Conservation (phyloP, 371 early-diverging fungal genomes). For the Mortierella sp. region DNA sequence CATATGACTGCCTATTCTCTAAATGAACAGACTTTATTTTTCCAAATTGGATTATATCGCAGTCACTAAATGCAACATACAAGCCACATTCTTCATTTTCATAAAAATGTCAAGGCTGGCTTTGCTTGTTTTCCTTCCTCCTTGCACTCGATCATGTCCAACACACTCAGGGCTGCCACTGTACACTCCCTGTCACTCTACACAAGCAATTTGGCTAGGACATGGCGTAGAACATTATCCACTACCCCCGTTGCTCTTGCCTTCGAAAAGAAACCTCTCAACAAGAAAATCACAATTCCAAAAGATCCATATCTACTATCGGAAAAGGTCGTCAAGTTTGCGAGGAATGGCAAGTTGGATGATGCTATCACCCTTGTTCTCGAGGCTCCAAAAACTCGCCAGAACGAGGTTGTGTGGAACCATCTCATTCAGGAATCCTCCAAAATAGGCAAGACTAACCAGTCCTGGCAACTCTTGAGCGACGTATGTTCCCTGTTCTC, state of each 20-base stretch:
- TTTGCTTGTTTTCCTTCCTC: background rate
- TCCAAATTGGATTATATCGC: no score
- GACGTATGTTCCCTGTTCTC: constrained; percentile 50
- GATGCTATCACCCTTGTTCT: constrained; percentile 58
- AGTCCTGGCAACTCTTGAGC: constrained; percentile 48
- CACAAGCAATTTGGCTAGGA: background rate
- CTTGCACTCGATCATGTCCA: background rate
- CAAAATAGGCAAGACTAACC: constrained; percentile 41
- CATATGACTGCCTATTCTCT: no score
- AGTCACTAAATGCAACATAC: no score
- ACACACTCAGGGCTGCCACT: background rate
- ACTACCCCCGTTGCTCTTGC: background rate
- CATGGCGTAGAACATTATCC: constrained; percentile 12
- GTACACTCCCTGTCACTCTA: background rate
- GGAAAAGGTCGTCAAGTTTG: constrained; percentile 53
- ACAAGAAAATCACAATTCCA: constrained; percentile 45
- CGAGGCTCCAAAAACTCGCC: constrained; percentile 50
- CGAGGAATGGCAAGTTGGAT: constrained; percentile 45
- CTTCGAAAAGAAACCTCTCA: constrained; percentile 31
- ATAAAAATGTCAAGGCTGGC: background rate
- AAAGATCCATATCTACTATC: constrained; percentile 60
- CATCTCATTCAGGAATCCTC: constrained; percentile 59
- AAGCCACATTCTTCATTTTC: background rate
- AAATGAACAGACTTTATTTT: no score
- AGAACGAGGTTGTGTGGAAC: constrained; percentile 63